A percentile compares a stretch with the other conserved stretches of the same genome.
Evolutionary conservation across 306 rosid genomes (phyloP).

Genomic region (Vigna hirtella): DNA sequence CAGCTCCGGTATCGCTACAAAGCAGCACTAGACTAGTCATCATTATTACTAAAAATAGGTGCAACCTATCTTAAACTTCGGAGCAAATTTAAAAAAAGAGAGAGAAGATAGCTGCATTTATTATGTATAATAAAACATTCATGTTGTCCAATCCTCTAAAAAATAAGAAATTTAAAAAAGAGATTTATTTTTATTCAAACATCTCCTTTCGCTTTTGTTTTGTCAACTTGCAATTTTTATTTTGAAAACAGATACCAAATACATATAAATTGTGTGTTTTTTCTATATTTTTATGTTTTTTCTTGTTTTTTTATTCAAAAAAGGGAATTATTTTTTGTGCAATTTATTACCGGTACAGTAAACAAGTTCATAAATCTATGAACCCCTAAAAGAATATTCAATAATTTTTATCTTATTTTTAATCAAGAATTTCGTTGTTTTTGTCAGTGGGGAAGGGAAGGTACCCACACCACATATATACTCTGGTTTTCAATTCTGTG

Average conservation of each 20-base stretch:
- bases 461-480: neutral
- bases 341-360: too few relatives aligned
- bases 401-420: too few relatives aligned
- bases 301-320: too few relatives aligned
- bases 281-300: too few relatives aligned
- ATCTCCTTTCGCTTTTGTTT: too few relatives aligned
- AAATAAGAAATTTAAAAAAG: too few relatives aligned
- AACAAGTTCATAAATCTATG: neutral
- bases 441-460: neutral
- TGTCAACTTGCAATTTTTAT: too few relatives aligned
- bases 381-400: neutral
- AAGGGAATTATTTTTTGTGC: neutral
- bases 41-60: constrained; percentile 5
- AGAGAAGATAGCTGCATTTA: too few relatives aligned
- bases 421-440: neutral
- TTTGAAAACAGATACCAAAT: too few relatives aligned
- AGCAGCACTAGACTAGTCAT: neutral
- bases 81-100: neutral
- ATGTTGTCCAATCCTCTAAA: too few relatives aligned
- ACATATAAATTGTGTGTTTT: neutral
- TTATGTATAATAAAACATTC: too few relatives aligned
- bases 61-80: neutral
- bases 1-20: neutral
- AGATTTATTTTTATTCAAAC: too few relatives aligned
- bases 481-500: neutral